Percentiles rank a stretch among this genome's conserved stretches.
Evolutionary conservation across 768 basidiomycete genomes (phyloP).

Genomic region (Daedaleopsis sinensis): DNA sequence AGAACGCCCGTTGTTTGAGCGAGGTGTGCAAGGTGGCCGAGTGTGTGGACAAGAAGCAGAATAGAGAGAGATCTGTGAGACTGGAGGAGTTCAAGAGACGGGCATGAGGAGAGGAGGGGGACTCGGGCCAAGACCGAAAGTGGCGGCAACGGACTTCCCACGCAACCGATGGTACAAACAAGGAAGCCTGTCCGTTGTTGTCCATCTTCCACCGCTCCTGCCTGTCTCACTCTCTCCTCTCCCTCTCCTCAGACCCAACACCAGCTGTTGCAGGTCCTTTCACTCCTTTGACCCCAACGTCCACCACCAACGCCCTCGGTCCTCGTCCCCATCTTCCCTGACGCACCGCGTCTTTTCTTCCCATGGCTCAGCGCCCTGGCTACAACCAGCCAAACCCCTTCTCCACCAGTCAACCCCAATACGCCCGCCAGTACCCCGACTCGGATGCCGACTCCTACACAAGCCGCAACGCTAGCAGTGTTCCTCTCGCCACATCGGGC

Average conservation of each 20-base stretch:
- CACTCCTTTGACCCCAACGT: slow-evolving; percentile 22
- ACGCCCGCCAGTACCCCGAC: slow-evolving; percentile 34
- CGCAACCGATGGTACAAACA: slow-evolving; percentile 24
- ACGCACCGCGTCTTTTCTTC: slow-evolving; percentile 13
- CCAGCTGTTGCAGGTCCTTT: slow-evolving; percentile 35
- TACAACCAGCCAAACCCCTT: slow-evolving; percentile 38
- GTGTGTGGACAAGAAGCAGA: neutral
- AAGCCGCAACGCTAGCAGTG: slow-evolving; percentile 34
- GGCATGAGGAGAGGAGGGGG: no score
- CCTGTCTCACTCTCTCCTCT: neutral
- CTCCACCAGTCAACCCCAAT: slow-evolving; percentile 30
- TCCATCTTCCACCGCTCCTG: slow-evolving; percentile 8
- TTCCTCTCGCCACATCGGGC: slow-evolving; percentile 30
- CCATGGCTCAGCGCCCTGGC: slow-evolving; percentile 40
- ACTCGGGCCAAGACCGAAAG: neutral
- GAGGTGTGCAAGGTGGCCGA: no score
- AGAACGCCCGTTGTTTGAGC: no score
- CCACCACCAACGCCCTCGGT: neutral
- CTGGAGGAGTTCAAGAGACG: neutral
- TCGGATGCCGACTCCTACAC: slow-evolving; percentile 30
- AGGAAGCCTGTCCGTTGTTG: neutral
- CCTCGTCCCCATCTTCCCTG: slow-evolving; percentile 7
- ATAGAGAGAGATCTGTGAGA: neutral
- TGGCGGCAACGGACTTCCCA: slow-evolving; percentile 20
- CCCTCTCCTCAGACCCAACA: slow-evolving; percentile 29